phyloP scores from a whole-genome alignment of 176 grass and related monocot genomes.

The Microstegium vimineum region DNA sequence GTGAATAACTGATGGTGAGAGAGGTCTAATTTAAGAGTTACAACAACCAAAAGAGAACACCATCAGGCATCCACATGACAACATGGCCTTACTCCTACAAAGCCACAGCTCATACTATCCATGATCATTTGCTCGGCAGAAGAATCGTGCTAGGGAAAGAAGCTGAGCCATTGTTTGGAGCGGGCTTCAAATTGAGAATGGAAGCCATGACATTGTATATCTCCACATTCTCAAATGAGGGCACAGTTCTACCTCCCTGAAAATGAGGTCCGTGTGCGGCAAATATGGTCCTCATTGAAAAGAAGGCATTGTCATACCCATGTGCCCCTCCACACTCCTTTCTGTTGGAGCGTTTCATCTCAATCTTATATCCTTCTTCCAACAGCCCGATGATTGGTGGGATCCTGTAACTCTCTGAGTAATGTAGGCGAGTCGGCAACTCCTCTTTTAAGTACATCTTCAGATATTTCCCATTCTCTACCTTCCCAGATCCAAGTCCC shows the following conservation, averaged over 20 bases:
- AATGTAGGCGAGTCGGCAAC: slow-evolving; percentile 70
- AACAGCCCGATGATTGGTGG: slow-evolving; percentile 71
- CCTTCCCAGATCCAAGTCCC: slow-evolving; percentile 74
- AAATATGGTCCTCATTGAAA: slow-evolving; percentile 95
- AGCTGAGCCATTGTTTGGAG: slow-evolving; percentile 77
- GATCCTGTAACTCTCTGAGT: slow-evolving; percentile 70
- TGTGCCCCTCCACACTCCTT: slow-evolving; percentile 83
- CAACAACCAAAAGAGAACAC: slow-evolving; percentile 31
- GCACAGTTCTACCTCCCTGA: slow-evolving; percentile 53
- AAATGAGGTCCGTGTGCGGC: slow-evolving; percentile 70
- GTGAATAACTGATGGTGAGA: slow-evolving; percentile 1
- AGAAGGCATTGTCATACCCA: slow-evolving; percentile 84
- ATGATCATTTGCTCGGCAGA: slow-evolving; percentile 42
- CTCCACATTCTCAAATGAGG: slow-evolving; percentile 86
- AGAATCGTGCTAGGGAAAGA: slow-evolving; percentile 67
- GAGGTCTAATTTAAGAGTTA: slow-evolving; percentile 26
- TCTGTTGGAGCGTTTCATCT: slow-evolving; percentile 30
- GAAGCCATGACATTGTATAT: slow-evolving; percentile 82
- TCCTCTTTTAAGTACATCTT: slow-evolving; percentile 87
- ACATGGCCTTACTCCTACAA: slow-evolving; percentile 18
- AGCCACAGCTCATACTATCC: background rate
- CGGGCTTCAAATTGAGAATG: slow-evolving; percentile 69
- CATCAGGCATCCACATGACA: background rate
- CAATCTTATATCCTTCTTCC: slow-evolving; percentile 82
- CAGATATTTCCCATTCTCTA: slow-evolving; percentile 59